Evolutionary conservation across 1,284 basidiomycete species (phyloP).

Genomic region (Afroboletus lepidellus): DNA sequence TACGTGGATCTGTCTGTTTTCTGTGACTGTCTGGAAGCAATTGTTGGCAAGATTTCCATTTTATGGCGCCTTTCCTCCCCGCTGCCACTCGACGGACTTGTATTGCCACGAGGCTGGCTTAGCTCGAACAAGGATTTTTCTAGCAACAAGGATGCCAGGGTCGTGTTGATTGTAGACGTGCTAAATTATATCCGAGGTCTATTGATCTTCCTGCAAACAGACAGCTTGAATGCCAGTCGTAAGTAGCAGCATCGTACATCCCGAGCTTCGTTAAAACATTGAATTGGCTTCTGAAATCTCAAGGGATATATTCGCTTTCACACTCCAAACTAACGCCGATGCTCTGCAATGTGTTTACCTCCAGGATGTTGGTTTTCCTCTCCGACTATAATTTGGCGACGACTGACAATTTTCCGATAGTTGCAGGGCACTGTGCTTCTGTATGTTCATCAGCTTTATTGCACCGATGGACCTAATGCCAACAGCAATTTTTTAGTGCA

Average conservation of each 20-base stretch:
- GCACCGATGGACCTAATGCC: neutral
- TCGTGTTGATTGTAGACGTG: conserved; percentile 8
- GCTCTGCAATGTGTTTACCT: conserved; percentile 24
- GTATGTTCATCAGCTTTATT: conserved; percentile 15
- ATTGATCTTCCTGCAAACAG: conserved; percentile 17
- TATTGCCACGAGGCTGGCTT: conserved; percentile 51
- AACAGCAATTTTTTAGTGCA: conserved; percentile 13
- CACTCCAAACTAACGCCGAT: conserved; percentile 21
- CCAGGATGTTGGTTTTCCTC: conserved; percentile 26
- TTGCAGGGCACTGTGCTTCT: conserved; percentile 27
- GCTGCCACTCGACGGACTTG: conserved; percentile 40
- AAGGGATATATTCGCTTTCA: conserved; percentile 19
- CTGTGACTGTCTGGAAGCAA: conserved; percentile 46
- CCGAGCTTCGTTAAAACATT: neutral
- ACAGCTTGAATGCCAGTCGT: conserved; percentile 7
- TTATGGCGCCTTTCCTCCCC: conserved; percentile 25
- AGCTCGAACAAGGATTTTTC: conserved; percentile 28
- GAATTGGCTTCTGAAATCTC: neutral
- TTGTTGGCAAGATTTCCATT: conserved; percentile 40
- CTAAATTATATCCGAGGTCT: conserved; percentile 15
- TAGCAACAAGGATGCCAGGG: conserved; percentile 18
- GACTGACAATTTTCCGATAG: conserved; percentile 15
- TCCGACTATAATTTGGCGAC: neutral
- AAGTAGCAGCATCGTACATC: neutral
- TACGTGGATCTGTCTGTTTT: conserved; percentile 42